These are phyloP conservation scores for Solanum tarijense DNA, from an alignment of 257 asterid genomes.

Conservation along the genomic window DNA sequence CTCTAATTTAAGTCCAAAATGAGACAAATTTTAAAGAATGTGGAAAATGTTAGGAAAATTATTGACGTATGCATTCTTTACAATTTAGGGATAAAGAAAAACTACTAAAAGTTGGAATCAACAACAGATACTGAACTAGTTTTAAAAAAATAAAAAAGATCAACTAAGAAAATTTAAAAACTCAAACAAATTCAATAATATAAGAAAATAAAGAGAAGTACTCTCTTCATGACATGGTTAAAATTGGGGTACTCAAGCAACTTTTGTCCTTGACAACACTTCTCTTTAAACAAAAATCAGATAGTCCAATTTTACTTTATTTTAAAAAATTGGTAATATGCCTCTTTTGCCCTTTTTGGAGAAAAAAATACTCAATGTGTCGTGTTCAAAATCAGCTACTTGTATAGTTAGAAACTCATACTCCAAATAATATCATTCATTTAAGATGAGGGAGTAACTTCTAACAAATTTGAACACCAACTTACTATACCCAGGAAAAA, in stretches of 20 bases:
- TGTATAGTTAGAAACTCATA: not conserved
- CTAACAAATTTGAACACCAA: not conserved
- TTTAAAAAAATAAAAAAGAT: not conserved
- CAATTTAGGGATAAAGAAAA: not conserved
- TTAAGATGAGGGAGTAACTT: not conserved
- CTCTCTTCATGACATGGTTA: not conserved
- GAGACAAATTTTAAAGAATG: not conserved
- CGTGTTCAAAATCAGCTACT: not conserved
- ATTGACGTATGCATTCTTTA: not conserved
- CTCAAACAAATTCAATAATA: not conserved
- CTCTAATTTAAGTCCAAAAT: not conserved
- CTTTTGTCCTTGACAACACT: not conserved
- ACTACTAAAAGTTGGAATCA: not conserved
- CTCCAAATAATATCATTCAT: not conserved
- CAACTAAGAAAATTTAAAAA: not conserved
- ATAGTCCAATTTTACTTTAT: not conserved
- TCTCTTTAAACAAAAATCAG: not conserved
- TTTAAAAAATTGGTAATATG: not conserved
- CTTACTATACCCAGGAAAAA: not conserved
- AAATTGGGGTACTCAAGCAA: not conserved
- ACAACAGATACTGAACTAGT: not conserved
- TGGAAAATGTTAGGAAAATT: not conserved
- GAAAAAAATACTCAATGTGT: not conserved
- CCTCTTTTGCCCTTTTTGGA: not conserved
- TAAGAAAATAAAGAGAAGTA: not conserved